Conservation (phyloP, 306 rosid species). For the Dryas octopetala region DNA sequence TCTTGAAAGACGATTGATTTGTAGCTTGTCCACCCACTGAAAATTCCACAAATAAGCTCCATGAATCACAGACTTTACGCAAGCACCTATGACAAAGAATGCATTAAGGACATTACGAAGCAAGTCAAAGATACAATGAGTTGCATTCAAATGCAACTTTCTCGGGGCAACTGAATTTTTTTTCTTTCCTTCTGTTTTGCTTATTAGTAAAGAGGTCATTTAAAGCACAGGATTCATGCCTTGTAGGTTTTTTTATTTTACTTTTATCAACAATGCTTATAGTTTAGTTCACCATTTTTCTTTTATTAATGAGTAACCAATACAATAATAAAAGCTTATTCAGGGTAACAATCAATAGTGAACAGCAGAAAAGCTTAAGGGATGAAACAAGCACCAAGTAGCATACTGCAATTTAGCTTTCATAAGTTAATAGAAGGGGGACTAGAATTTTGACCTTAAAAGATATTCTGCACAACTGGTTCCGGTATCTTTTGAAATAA, state of each 20-base stretch:
- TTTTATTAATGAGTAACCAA: not conserved
- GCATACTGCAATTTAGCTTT: not conserved
- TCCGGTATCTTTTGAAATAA: constrained; percentile 87
- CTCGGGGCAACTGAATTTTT: not conserved
- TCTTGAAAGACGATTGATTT: constrained; percentile 54
- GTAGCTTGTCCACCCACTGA: constrained; percentile 33
- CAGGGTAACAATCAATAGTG: too few species aligned
- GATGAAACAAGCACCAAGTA: not conserved
- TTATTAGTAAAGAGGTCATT: not conserved
- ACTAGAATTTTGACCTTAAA: constrained; percentile 47
- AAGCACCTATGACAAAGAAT: constrained; percentile 51
- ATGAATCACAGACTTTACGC: constrained; percentile 59
- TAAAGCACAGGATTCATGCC: not conserved
- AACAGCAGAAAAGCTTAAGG: not conserved
- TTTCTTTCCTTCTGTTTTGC: not conserved
- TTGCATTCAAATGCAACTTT: not conserved
- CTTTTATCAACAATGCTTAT: too few species aligned
- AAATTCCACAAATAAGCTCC: constrained; percentile 54
- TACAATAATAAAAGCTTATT: not conserved
- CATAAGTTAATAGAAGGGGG: not conserved
- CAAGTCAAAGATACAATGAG: constrained; percentile 3
- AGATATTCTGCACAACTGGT: constrained; percentile 80
- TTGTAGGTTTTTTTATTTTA: not conserved
- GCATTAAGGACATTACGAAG: constrained; percentile 22
- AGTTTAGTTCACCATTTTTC: not conserved